Conservation (phyloP, 2,329 filamentous ascomycete genomes). For the Nectriaceae sp. region DNA sequence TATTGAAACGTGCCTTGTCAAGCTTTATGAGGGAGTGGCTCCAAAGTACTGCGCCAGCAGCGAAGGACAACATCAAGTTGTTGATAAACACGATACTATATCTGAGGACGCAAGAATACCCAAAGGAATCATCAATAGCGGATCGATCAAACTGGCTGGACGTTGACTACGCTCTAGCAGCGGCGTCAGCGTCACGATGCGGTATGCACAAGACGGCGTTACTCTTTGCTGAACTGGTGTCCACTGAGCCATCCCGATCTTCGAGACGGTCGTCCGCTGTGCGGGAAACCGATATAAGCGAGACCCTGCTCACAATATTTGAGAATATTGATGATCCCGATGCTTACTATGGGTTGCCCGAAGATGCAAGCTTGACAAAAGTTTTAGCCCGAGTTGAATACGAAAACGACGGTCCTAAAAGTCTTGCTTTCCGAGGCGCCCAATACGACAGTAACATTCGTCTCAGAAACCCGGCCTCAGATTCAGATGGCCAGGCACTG, state of each 20-base stretch:
- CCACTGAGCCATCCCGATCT: conserved; percentile 55
- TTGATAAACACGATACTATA: conserved; percentile 83
- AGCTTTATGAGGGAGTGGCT: conserved; percentile 67
- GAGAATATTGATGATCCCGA: conserved; percentile 95
- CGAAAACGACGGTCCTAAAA: conserved; percentile 84
- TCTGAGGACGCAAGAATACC: conserved; percentile 76
- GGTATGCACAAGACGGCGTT: conserved; percentile 87
- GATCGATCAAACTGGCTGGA: conserved; percentile 86
- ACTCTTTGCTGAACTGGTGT: conserved; percentile 75
- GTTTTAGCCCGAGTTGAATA: conserved; percentile 85
- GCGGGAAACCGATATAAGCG: conserved; percentile 57
- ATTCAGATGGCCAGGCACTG: conserved; percentile 66
- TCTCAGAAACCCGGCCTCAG: conserved; percentile 54
- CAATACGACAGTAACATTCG: conserved; percentile 86
- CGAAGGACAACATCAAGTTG: conserved; percentile 66
- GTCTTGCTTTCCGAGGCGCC: conserved; percentile 86
- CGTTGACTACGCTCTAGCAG: conserved; percentile 71
- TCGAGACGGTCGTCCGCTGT: conserved; percentile 68
- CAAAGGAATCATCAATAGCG: conserved; percentile 74
- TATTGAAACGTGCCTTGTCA: conserved; percentile 65
- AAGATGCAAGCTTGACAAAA: conserved; percentile 73
- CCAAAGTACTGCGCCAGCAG: conserved; percentile 35
- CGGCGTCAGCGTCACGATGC: conserved; percentile 73
- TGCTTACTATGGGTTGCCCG: conserved; percentile 88
- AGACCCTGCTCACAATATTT: conserved; percentile 80